phyloP scores from a whole-genome alignment of 2,329 filamentous ascomycete genomes.

The Penicillium occitanis region DNA sequence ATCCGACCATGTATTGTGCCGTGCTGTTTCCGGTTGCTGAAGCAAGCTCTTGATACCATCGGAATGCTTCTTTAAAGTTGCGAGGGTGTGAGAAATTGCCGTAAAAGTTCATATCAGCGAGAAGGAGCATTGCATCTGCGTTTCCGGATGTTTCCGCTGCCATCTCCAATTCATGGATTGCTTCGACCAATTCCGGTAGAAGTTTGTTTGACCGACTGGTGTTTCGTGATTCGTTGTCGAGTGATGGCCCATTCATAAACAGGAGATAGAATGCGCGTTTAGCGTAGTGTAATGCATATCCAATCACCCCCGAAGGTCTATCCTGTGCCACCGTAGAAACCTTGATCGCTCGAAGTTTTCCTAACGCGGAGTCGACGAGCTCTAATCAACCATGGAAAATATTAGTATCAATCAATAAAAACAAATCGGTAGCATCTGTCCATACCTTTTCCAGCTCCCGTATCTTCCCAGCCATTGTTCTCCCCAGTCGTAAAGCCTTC shows the following conservation, averaged over 20 bases:
- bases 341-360: slow-evolving; percentile 32
- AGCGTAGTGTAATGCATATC: slow-evolving; percentile 59
- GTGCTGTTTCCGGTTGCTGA: slow-evolving; percentile 79
- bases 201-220: slow-evolving; percentile 36
- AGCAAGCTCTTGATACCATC: slow-evolving; percentile 77
- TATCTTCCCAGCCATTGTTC: slow-evolving; percentile 23
- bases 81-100: slow-evolving; percentile 88
- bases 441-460: slow-evolving; percentile 34
- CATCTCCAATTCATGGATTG: slow-evolving; percentile 58
- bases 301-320: slow-evolving; percentile 60
- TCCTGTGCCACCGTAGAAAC: slow-evolving; percentile 29
- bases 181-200: slow-evolving; percentile 52
- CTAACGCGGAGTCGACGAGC: slow-evolving; percentile 35
- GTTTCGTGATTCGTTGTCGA: slow-evolving; percentile 43
- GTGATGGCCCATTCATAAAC: slow-evolving; percentile 62
- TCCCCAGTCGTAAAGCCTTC: slow-evolving; percentile 27
- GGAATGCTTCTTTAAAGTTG: slow-evolving; percentile 76
- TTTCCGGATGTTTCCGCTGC: slow-evolving; percentile 56
- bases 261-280: slow-evolving; percentile 63
- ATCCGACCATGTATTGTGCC: slow-evolving; percentile 90
- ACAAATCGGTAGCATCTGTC: neutral
- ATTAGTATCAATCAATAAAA: neutral
- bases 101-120: slow-evolving; percentile 95
- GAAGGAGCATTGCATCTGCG: slow-evolving; percentile 80
- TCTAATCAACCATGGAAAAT: slow-evolving; percentile 25